Evolutionary conservation across 805 yeast species (phyloP), one percentile per base, ranked within the genome.

Genomic region (Candida tammaniensis): DNA sequence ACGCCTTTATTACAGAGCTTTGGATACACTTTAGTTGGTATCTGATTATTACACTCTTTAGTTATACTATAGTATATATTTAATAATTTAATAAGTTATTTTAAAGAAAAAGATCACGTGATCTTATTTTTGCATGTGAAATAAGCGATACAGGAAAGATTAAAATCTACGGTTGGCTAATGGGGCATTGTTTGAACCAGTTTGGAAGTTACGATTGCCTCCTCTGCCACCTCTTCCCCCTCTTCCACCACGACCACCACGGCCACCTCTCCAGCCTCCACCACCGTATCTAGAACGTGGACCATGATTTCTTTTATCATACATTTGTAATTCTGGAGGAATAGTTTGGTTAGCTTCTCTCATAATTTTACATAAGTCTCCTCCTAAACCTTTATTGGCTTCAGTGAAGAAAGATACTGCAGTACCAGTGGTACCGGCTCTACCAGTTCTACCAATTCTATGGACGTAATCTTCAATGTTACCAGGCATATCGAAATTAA

Each of bases 361-460:
- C 74, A 93, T 75, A 55, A 93, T 89, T 54, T 84, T 82, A 54
- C 91, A 77, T 57, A 93, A 76, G 54, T 87, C 93, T 53, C 86
- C 84, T 50, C 98, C 97, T 65, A 88, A 77, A 68, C 83, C 79
- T 51, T 86, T 71, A 73, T 88, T 86, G 47, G 74, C 89, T 46
- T 79, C 84, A 40, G 97, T 87, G 77, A 93, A 93, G 63, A 91
- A 79, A 7, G 98, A 86, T 48, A 88, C 78, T 36, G 98, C 97
- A 43, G 93, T 89, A 76, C 98, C 98, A 44, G 75, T 74, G 44
- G 88, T 81, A 63, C 98, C 98, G 49, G 97, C 98, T 78, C 98
- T 87, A 63, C 98, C 98, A 47, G 98, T 89, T 79, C 97, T 89
- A 66, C 98, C 98, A 58, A 91, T 93, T 72, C 98, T 81, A 66